Evolutionary conservation across 176 grass and related monocot genomes (phyloP), one percentile per base, ranked within the genome.

Genomic region (Olyra latifolia): DNA sequence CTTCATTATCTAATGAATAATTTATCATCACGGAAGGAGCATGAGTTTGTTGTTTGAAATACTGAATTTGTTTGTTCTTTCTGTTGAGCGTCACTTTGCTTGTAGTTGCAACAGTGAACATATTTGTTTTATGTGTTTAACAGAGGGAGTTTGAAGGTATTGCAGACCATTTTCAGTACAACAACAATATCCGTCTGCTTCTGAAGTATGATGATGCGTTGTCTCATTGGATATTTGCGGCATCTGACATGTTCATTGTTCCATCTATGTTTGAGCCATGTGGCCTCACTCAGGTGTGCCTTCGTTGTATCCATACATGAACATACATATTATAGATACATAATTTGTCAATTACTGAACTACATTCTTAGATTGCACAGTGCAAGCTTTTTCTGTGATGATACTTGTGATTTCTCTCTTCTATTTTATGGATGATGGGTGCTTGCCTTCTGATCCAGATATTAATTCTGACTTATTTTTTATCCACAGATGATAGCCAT

Each of bases 201-300:
- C 83, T 98, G 84, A 98, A 93, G 78, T 98, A 95, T 82, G 92
- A 98, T 83, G 88, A 95, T 81, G 84, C 84, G 74, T 85, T 98
- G 60, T 95, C 95, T 66, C 95, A 95, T 83, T 86, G 88, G 71
- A 98, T 98, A 87, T 98, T 83, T 91, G 92, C 92, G 24, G 95
- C 92, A 61, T 95, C 95, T 57, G 95, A 98, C 74, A 93, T 98
- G 92, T 89, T 98, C 89, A 83, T 98, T 65, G 90, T 98, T 88
- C 95, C 95, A 50, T 98, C 95, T 66, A 87, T 98, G 72, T 98
- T 95, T 62, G 95, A 98, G 86, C 95, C 95, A 67, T 98, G 95
- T 86, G 95, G 95, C 54, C 95, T 98, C 79, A 98, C 95, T 85
- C 95, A 98, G 95, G 95, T 97, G 27, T 74, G 22, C 17, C 28